Evolutionary conservation across 1,139 yeast species (phyloP).

Genomic region (Hyphopichia burtonii): DNA sequence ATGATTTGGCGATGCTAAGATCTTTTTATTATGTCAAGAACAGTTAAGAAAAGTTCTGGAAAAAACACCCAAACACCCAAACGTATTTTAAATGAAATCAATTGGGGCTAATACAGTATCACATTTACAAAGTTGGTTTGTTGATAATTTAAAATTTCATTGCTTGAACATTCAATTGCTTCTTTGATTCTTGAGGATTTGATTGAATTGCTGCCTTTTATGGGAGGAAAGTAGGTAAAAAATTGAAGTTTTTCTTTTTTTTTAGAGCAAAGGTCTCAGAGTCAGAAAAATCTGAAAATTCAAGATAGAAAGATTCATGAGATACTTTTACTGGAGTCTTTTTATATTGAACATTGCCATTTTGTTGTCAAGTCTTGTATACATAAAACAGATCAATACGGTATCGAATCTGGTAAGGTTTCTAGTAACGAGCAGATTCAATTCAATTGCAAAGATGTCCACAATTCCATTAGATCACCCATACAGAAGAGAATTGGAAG

Average conservation of each 20-base stretch:
- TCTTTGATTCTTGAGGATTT: too few relatives aligned
- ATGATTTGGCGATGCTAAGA: neutral
- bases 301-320: neutral
- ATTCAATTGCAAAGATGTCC: conserved; percentile 7
- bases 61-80: too few relatives aligned
- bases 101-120: too few relatives aligned
- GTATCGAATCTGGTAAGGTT: neutral
- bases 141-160: too few relatives aligned
- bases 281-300: neutral
- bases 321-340: neutral
- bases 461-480: conserved; percentile 19
- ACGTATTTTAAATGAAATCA: too few relatives aligned
- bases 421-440: neutral
- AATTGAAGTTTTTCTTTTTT: too few relatives aligned
- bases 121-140: too few relatives aligned
- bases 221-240: too few relatives aligned
- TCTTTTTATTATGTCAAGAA: neutral
- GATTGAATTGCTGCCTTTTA: too few relatives aligned
- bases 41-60: neutral
- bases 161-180: too few relatives aligned
- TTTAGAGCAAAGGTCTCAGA: neutral
- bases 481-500: conserved; percentile 57
- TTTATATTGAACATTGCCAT: neutral
- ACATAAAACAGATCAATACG: conserved; percentile 6
- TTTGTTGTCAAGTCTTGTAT: neutral